These are phyloP conservation scores for Cephalotrichum gorgonifer DNA, from an alignment of 2,329 filamentous ascomycete species.

Conservation along the genomic window DNA sequence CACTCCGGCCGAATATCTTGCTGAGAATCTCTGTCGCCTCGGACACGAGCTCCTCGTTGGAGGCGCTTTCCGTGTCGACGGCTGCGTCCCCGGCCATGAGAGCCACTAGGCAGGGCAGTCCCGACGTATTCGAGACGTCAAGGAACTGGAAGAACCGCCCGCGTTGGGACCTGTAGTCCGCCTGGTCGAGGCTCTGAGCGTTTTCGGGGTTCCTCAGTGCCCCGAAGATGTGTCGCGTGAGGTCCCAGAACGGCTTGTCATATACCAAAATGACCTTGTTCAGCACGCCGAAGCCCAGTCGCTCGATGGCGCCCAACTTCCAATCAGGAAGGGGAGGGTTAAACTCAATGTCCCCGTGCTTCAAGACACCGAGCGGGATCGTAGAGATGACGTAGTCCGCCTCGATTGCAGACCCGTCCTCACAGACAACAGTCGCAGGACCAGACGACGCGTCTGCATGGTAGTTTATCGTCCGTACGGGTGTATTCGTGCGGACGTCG, in stretches of 20 bases:
- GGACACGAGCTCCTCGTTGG: slow-evolving; percentile 63
- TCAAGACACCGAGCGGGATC: slow-evolving; percentile 82
- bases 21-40: slow-evolving; percentile 75
- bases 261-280: slow-evolving; percentile 96
- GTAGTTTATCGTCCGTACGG: slow-evolving; percentile 61
- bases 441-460: slow-evolving; percentile 36
- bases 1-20: slow-evolving; percentile 59
- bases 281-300: slow-evolving; percentile 84
- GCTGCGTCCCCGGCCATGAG: slow-evolving; percentile 95
- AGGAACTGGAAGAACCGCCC: slow-evolving; percentile 98
- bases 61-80: slow-evolving; percentile 70
- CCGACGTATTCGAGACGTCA: slow-evolving; percentile 85
- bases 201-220: slow-evolving; percentile 67
- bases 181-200: slow-evolving; percentile 61
- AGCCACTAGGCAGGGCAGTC: slow-evolving; percentile 77
- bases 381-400: slow-evolving; percentile 92
- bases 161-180: slow-evolving; percentile 66
- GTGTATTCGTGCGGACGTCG: slow-evolving; percentile 63
- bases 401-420: slow-evolving; percentile 64
- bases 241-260: slow-evolving; percentile 83
- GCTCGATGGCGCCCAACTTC: slow-evolving; percentile 70
- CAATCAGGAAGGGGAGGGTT: slow-evolving; percentile 80
- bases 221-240: slow-evolving; percentile 84
- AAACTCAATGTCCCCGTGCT: slow-evolving; percentile 73
- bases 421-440: slow-evolving; percentile 58